phyloP scores from a whole-genome alignment of 306 rosid species.

The Gynostemma pentaphyllum region DNA sequence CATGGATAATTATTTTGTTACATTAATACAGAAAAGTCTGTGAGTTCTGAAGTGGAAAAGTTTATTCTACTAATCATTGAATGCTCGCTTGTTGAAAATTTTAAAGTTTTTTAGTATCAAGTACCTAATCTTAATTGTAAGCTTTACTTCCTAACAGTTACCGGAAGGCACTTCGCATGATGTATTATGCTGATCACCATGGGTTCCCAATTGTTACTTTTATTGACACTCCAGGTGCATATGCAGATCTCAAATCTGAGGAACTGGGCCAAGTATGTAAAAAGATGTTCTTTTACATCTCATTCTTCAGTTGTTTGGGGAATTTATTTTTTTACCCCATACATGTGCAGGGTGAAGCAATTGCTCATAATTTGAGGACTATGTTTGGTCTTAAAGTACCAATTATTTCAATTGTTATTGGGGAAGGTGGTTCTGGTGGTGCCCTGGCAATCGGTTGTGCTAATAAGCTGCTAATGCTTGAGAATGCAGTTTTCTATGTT shows the following conservation, averaged over 20 bases:
- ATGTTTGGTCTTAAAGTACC: slow-evolving; percentile 98
- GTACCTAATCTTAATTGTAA: slow-evolving; percentile 10
- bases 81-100: background rate
- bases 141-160: slow-evolving; percentile 46
- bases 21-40: slow-evolving; percentile 4
- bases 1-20: slow-evolving; percentile 1
- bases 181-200: slow-evolving; percentile 88
- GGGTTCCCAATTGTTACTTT: slow-evolving; percentile 82
- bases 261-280: slow-evolving; percentile 73
- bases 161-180: slow-evolving; percentile 85
- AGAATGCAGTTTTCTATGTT: slow-evolving; percentile 92
- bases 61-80: background rate
- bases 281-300: slow-evolving; percentile 6
- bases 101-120: slow-evolving; percentile 6
- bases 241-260: slow-evolving; percentile 87
- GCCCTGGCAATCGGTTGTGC: slow-evolving; percentile 99
- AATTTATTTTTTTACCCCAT: slow-evolving; percentile 18
- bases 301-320: slow-evolving; percentile 13
- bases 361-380: slow-evolving; percentile 80
- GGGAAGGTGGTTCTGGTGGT: slow-evolving; percentile 99
- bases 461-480: slow-evolving; percentile 90
- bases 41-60: background rate
- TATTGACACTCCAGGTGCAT: slow-evolving; percentile 96
- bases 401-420: slow-evolving; percentile 72
- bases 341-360: slow-evolving; percentile 89